These are phyloP conservation scores for Andrographis paniculata DNA, from an alignment of 305 asterid genomes.

Conservation along the genomic window DNA sequence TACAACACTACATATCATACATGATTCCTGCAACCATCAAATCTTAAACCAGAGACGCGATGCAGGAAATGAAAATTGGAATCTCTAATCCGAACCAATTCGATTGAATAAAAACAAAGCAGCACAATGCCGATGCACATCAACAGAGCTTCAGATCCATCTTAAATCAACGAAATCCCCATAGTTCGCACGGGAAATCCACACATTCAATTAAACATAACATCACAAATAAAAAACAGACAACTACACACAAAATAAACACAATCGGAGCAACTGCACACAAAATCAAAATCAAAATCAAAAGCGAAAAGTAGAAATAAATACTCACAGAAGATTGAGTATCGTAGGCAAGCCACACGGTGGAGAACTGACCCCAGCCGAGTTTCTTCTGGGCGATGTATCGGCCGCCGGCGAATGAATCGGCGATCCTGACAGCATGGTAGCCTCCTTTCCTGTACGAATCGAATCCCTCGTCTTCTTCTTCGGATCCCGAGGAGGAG, in stretches of 20 bases:
- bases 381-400: constrained; percentile 96
- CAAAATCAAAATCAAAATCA: background rate
- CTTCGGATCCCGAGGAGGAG: constrained; percentile 95
- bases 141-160: background rate
- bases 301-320: background rate
- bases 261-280: too few species aligned
- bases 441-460: constrained; percentile 96
- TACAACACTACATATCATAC: too few species aligned
- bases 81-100: too few species aligned
- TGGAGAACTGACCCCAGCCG: constrained; percentile 99
- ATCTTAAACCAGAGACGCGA: too few species aligned
- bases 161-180: background rate
- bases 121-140: background rate
- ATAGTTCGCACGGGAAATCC: background rate
- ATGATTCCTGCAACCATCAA: too few species aligned
- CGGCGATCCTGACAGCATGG: constrained; percentile 94
- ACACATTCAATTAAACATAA: background rate
- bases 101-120: too few species aligned
- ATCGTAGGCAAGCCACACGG: constrained; percentile 97
- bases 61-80: too few species aligned
- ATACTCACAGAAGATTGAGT: constrained; percentile 65
- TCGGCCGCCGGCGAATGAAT: constrained; percentile 72
- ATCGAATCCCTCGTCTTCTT: constrained; percentile 86
- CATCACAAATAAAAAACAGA: too few species aligned
- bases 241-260: too few species aligned